Conservation (phyloP, 768 basidiomycete species). For the Heimioporus sp. region DNA sequence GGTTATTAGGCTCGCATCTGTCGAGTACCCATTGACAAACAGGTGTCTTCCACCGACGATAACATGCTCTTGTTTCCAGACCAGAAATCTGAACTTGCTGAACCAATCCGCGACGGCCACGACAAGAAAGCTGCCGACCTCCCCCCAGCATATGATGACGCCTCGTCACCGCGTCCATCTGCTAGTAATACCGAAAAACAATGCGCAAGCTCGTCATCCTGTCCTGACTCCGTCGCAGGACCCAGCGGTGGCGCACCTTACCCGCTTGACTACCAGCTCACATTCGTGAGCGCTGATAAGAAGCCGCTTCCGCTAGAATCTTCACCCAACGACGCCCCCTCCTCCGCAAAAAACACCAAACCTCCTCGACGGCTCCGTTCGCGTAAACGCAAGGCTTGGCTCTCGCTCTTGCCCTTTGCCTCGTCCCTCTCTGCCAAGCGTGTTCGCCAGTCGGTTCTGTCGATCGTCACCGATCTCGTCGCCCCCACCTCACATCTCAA, state of each 20-base stretch:
- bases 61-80: not conserved
- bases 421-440: conserved; percentile 38
- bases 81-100: not conserved
- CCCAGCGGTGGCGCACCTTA: not conserved
- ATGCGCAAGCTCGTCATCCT: not conserved
- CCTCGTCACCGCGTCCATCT: not conserved
- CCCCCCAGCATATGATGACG: conserved; percentile 16
- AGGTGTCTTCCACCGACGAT: too few species aligned
- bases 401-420: conserved; percentile 27
- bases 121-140: not conserved
- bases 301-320: not conserved
- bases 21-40: too few species aligned
- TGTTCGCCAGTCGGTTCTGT: conserved; percentile 49
- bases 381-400: conserved; percentile 24
- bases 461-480: conserved; percentile 53
- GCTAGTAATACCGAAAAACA: not conserved
- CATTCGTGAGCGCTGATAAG: not conserved
- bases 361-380: not conserved
- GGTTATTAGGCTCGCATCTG: too few species aligned
- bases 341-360: not conserved
- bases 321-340: not conserved
- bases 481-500: conserved; percentile 1
- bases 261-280: not conserved
- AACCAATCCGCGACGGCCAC: not conserved
- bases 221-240: not conserved